A percentile compares a stretch with the other conserved stretches of the same genome.
phyloP scores from a whole-genome alignment of 2,329 filamentous ascomycete species.

The Ramularia collo-cygni region DNA sequence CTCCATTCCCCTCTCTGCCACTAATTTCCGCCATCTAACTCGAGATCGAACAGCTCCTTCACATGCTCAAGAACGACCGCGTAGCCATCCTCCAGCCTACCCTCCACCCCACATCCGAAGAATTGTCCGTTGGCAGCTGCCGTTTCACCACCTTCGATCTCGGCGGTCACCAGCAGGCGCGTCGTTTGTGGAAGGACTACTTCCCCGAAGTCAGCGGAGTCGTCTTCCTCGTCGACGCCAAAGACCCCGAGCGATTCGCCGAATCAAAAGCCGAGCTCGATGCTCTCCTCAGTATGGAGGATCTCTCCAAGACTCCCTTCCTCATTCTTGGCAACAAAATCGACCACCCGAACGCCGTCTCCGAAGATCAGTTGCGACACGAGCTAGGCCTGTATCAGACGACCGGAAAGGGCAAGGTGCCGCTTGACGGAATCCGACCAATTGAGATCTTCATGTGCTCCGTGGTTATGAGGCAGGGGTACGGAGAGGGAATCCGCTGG shows the following conservation, averaged over 20 bases:
- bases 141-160: constrained; percentile 87
- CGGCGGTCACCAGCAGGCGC: constrained; percentile 88
- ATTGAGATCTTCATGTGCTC: constrained; percentile 99
- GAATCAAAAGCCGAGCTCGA: constrained; percentile 98
- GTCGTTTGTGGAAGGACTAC: constrained; percentile 93
- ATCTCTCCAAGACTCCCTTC: constrained; percentile 91
- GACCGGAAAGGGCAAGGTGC: constrained; percentile 87
- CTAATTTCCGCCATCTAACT: constrained; percentile 6
- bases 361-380: constrained; percentile 89
- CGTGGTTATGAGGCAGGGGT: constrained; percentile 93
- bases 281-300: constrained; percentile 88
- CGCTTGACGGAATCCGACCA: constrained; percentile 82
- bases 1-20: background rate
- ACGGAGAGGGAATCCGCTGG: constrained; percentile 87
- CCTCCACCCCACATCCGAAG: constrained; percentile 86
- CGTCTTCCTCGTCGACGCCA: constrained; percentile 95
- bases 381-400: constrained; percentile 93
- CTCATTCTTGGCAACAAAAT: constrained; percentile 98
- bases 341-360: constrained; percentile 91
- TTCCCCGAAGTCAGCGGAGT: constrained; percentile 95
- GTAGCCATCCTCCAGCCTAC: constrained; percentile 87
- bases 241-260: constrained; percentile 87
- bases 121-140: constrained; percentile 77
- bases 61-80: constrained; percentile 97
- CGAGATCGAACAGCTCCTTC: constrained; percentile 50